Evolutionary conservation across 768 basidiomycete genomes (phyloP).

Genomic region (Russula griseocarnosa): DNA sequence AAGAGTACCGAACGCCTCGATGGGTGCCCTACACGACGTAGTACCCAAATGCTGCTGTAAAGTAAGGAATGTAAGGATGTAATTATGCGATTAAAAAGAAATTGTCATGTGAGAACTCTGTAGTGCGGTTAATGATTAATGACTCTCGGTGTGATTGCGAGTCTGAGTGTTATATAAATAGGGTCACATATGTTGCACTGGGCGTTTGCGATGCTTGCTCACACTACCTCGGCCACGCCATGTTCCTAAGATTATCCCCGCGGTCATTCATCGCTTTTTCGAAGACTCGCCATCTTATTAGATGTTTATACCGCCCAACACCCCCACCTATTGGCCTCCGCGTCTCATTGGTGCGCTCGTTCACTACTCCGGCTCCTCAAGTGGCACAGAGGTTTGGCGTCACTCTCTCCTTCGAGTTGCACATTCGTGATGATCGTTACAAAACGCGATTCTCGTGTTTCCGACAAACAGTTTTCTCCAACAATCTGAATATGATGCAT

Average conservation of each 20-base stretch:
- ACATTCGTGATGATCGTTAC: constrained; percentile 6
- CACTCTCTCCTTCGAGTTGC: not conserved
- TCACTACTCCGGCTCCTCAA: constrained; percentile 17
- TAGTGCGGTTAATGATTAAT: not conserved
- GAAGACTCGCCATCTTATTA: not conserved
- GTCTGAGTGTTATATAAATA: not conserved
- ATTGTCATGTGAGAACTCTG: not conserved
- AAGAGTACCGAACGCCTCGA: not conserved
- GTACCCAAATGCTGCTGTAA: no score
- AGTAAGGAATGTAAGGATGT: no score
- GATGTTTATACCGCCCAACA: not conserved
- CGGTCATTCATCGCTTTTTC: constrained; percentile 8
- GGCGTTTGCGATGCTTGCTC: not conserved
- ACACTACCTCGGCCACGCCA: not conserved
- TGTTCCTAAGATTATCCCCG: constrained; percentile 10
- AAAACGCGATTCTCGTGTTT: not conserved
- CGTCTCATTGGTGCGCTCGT: not conserved
- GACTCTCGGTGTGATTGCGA: no score
- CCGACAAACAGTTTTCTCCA: constrained; percentile 14
- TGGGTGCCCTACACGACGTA: not conserved
- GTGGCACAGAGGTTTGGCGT: constrained; percentile 19
- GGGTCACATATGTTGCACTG: not conserved
- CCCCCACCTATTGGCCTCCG: not conserved
- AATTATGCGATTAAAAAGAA: not conserved
- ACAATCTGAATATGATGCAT: constrained; percentile 51